A percentile compares a stretch with the other conserved stretches of the same genome.
Evolutionary conservation across 495 filamentous ascomycete species (phyloP).

Genomic region (Penicillium atrosanguineum): DNA sequence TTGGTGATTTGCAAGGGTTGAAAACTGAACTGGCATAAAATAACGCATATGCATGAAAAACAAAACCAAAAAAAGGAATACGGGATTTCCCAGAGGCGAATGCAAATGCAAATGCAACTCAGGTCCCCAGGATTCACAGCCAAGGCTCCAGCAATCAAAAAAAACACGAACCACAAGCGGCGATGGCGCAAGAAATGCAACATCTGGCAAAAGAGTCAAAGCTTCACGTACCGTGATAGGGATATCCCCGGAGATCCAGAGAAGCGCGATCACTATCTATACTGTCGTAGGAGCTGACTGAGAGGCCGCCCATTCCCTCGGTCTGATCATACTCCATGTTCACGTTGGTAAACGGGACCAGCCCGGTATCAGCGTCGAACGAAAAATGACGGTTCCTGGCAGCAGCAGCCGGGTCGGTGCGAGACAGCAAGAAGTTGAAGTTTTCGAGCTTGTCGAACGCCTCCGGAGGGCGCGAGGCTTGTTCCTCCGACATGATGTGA

Average conservation of each 20-base stretch:
- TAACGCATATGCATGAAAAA: neutral
- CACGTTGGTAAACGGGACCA: conserved; percentile 36
- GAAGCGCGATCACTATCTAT: conserved; percentile 46
- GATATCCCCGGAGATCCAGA: conserved; percentile 44
- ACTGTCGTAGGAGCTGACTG: conserved; percentile 50
- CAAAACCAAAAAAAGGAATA: neutral
- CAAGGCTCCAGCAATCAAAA: neutral
- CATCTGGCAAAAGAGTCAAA: conserved; percentile 27
- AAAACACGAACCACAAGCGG: conserved; percentile 29
- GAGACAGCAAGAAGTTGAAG: conserved; percentile 43
- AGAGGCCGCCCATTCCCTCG: conserved; percentile 47
- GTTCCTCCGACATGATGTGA: conserved; percentile 42
- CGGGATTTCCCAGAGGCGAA: neutral
- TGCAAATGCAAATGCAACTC: neutral
- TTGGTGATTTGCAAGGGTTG: neutral
- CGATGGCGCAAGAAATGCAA: conserved; percentile 44
- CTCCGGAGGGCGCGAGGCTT: conserved; percentile 27
- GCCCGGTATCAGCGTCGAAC: conserved; percentile 41
- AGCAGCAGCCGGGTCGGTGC: conserved; percentile 30
- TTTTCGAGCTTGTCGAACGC: conserved; percentile 43
- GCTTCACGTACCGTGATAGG: conserved; percentile 42
- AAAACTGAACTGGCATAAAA: neutral
- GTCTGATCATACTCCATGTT: conserved; percentile 49
- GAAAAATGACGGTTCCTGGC: conserved; percentile 43
- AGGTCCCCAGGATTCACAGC: neutral